A percentile compares a stretch with the other conserved stretches of the same genome.
Evolutionary conservation across 768 basidiomycete genomes (phyloP).

Genomic region (Termitomyces sp.): DNA sequence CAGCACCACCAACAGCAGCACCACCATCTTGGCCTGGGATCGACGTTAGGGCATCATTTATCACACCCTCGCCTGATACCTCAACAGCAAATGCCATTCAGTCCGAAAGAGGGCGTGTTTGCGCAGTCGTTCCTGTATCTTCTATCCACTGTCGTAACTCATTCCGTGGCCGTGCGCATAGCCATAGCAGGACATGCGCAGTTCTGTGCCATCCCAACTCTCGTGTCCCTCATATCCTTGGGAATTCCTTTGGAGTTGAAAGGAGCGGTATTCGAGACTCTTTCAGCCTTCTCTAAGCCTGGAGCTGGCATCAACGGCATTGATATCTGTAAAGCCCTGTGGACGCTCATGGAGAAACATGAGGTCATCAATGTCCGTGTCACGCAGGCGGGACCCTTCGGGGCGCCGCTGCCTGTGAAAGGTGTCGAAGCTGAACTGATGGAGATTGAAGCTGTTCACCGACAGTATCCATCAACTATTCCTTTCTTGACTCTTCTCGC

Average conservation of each 20-base stretch:
- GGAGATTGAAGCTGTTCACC: conserved; percentile 75
- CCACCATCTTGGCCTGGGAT: conserved; percentile 11
- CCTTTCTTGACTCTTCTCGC: conserved; percentile 82
- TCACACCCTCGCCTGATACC: conserved; percentile 37
- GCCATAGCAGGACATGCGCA: conserved; percentile 72
- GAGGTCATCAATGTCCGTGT: conserved; percentile 78
- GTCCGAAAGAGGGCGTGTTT: conserved; percentile 70
- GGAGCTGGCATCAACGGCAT: conserved; percentile 69
- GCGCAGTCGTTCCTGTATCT: conserved; percentile 80
- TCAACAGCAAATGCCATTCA: conserved; percentile 43
- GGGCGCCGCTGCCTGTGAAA: conserved; percentile 49
- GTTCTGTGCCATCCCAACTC: conserved; percentile 76
- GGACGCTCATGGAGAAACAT: conserved; percentile 78
- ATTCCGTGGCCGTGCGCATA: conserved; percentile 74
- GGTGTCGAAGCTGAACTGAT: conserved; percentile 87
- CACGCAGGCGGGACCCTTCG: conserved; percentile 30
- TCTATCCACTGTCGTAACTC: conserved; percentile 65
- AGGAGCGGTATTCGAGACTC: conserved; percentile 74
- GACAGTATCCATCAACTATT: conserved; percentile 83
- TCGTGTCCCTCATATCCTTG: conserved; percentile 74
- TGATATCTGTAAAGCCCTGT: conserved; percentile 78
- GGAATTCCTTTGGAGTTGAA: conserved; percentile 89
- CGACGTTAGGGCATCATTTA: conserved; percentile 22
- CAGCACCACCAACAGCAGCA: conserved; percentile 33
- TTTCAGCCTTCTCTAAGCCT: conserved; percentile 79